phyloP scores from a whole-genome alignment of 2,329 filamentous ascomycete species.

The Raffaelea albimanens region DNA sequence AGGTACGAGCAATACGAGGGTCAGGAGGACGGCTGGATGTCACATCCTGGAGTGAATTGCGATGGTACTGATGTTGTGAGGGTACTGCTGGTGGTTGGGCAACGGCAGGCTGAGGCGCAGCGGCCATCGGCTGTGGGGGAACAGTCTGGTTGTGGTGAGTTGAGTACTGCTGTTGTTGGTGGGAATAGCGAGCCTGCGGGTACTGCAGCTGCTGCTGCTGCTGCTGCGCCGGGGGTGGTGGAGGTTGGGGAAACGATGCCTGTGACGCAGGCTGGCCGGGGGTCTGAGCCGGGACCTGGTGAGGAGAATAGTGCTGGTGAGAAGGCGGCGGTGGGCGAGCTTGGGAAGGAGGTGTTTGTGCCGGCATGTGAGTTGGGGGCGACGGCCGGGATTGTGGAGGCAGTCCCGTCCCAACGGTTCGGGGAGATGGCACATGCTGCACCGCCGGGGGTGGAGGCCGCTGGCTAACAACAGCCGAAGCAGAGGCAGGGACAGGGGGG shows the following conservation, averaged over 20 bases:
- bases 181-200: background rate
- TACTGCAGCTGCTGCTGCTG: background rate
- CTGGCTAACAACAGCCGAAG: background rate
- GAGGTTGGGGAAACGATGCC: background rate
- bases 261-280: background rate
- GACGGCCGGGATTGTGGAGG: background rate
- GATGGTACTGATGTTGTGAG: too few relatives aligned
- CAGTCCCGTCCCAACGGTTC: too few relatives aligned
- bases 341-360: background rate
- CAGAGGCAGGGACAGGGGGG: background rate
- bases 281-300: background rate
- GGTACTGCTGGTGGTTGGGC: background rate
- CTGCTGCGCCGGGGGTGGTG: background rate
- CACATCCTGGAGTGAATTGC: background rate
- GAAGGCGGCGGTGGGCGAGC: background rate
- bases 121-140: background rate
- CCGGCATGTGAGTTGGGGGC: background rate
- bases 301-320: background rate
- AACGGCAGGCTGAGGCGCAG: too few relatives aligned
- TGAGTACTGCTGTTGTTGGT: background rate
- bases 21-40: conserved; percentile 3
- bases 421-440: background rate
- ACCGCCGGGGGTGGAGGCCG: too few relatives aligned
- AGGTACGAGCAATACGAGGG: conserved; percentile 9
- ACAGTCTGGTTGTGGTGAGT: background rate